phyloP scores from a whole-genome alignment of 106 monocot species.

The Acorus calamus region DNA sequence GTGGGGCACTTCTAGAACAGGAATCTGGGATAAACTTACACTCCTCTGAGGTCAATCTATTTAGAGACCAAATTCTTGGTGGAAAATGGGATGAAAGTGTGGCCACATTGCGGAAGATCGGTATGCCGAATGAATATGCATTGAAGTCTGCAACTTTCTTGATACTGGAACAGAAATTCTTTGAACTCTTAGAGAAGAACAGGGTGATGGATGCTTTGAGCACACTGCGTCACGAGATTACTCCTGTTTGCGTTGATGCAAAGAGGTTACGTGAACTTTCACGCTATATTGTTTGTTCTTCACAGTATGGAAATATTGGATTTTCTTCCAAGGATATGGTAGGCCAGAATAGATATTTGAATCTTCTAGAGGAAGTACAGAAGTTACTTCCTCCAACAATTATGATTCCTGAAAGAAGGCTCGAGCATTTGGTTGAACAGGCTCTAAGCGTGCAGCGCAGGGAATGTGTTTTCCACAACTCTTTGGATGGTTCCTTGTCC shows the following conservation, averaged over 20 bases:
- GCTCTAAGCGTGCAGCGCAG: conserved; percentile 49
- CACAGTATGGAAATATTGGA: conserved; percentile 23
- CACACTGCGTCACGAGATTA: conserved; percentile 48
- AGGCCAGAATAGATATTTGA: conserved; percentile 18
- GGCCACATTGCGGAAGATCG: conserved; percentile 38
- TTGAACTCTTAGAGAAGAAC: conserved; percentile 44
- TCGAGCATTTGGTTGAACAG: conserved; percentile 63
- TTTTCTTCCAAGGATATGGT: background rate
- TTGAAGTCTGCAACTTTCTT: conserved; percentile 38
- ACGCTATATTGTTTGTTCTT: conserved; percentile 31
- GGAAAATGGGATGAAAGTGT: conserved; percentile 69
- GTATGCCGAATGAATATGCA: conserved; percentile 24
- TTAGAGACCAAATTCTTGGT: conserved; percentile 49
- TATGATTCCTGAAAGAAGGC: conserved; percentile 51
- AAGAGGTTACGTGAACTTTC: conserved; percentile 49
- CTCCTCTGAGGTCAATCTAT: conserved; percentile 26
- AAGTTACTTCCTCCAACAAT: conserved; percentile 48
- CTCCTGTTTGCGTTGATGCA: conserved; percentile 45
- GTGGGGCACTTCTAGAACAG: conserved; percentile 52
- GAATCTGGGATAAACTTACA: conserved; percentile 67
- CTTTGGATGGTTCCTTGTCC: conserved; percentile 33
- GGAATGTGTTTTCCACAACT: conserved; percentile 62
- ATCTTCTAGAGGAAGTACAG: conserved; percentile 55
- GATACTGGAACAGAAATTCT: conserved; percentile 63
- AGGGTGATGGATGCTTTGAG: conserved; percentile 39